Evolutionary conservation across 768 basidiomycete species (phyloP).

Genomic region (Xerocomellus chrysenteron): DNA sequence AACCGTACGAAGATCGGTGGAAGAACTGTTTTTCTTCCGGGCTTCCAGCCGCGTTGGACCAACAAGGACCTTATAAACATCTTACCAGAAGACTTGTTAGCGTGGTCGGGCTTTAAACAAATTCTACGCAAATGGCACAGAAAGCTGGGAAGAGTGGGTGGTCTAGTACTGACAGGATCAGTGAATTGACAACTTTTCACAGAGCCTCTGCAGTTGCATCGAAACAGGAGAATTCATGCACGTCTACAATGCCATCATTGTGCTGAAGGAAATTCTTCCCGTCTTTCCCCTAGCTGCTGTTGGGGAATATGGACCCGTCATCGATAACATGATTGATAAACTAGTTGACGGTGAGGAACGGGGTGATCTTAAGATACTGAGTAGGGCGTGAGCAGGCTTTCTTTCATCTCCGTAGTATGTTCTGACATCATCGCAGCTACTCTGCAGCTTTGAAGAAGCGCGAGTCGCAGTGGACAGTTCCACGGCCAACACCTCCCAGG

Average conservation of each 20-base stretch:
- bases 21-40: constrained; percentile 62
- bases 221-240: constrained; percentile 93
- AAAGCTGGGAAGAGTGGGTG: constrained; percentile 64
- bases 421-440: constrained; percentile 46
- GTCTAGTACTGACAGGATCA: background rate
- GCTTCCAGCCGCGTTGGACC: constrained; percentile 58
- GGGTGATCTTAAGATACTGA: constrained; percentile 80
- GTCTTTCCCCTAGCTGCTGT: constrained; percentile 79
- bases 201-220: constrained; percentile 82
- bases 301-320: constrained; percentile 49
- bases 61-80: constrained; percentile 42
- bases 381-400: constrained; percentile 57
- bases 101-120: constrained; percentile 68
- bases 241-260: constrained; percentile 93
- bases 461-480: constrained; percentile 53
- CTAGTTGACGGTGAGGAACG: constrained; percentile 76
- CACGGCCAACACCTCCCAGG: constrained; percentile 32
- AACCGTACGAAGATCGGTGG: constrained; percentile 65
- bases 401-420: background rate
- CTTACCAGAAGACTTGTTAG: constrained; percentile 53
- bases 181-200: constrained; percentile 2
- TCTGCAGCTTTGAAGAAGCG: constrained; percentile 74
- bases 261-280: constrained; percentile 86
- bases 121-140: constrained; percentile 84
- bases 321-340: constrained; percentile 62